Percentiles rank a stretch among this genome's conserved stretches.
These are phyloP conservation scores for Hydrangea macrophylla DNA, from an alignment of 148 eudicot genomes.

Conservation along the genomic window DNA sequence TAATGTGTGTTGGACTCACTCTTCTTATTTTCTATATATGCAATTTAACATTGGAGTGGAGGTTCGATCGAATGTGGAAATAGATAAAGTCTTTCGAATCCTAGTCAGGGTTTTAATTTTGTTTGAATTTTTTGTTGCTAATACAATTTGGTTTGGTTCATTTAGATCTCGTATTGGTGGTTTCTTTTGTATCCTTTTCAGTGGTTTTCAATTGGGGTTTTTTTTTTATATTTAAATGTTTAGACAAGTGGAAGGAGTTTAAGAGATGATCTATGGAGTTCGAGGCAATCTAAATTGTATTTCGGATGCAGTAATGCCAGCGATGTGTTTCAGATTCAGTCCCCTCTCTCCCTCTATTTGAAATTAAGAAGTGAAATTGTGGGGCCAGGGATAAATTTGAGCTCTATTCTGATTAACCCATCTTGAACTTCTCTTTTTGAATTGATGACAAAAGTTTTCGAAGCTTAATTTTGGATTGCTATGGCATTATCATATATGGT, in stretches of 20 bases:
- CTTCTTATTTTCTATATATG: slow-evolving; percentile 10
- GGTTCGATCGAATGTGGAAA: slow-evolving; percentile 21
- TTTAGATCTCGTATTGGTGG: not conserved
- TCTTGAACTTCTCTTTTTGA: not conserved
- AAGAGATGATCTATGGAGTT: slow-evolving; percentile 55
- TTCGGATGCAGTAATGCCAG: slow-evolving; percentile 71
- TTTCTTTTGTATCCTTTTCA: not conserved
- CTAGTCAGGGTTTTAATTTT: slow-evolving; percentile 27
- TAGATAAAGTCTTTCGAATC: slow-evolving; percentile 20
- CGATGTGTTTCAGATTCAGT: slow-evolving; percentile 44
- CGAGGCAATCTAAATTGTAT: slow-evolving; percentile 50
- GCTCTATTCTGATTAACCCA: not conserved
- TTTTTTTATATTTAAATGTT: not conserved
- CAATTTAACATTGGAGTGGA: slow-evolving; percentile 26
- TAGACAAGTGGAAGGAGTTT: slow-evolving; percentile 34
- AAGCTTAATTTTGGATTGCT: not conserved
- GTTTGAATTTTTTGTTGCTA: not conserved
- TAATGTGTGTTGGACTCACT: not conserved
- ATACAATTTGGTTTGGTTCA: slow-evolving; percentile 8
- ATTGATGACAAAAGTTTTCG: slow-evolving; percentile 6
- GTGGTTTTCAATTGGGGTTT: not conserved
- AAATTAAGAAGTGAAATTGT: not conserved
- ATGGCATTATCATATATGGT: not conserved
- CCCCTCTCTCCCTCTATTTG: not conserved
- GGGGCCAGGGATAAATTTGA: slow-evolving; percentile 4